phyloP scores from a whole-genome alignment of 306 rosid genomes.

The Ziziphus jujuba region DNA sequence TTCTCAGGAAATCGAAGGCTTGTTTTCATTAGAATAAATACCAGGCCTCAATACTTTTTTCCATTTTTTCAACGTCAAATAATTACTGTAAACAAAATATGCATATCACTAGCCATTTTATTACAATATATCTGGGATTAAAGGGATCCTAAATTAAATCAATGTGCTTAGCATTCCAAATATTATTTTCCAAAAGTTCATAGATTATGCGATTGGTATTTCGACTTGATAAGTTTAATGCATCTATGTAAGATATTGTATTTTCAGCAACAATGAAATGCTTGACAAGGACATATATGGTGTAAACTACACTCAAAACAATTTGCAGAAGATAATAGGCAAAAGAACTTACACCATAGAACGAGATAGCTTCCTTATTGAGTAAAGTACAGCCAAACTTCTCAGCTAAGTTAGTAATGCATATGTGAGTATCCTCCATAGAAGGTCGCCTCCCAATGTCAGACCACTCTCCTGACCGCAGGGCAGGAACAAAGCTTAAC shows the following conservation, averaged over 20 bases:
- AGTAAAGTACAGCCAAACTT: slow-evolving; percentile 46
- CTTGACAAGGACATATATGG: neutral
- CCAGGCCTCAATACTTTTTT: no score
- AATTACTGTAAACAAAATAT: no score
- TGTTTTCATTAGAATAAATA: no score
- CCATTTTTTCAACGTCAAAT: no score
- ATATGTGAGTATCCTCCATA: slow-evolving; percentile 93
- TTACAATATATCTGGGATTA: no score
- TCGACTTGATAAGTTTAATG: no score
- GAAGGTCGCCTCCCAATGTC: slow-evolving; percentile 69
- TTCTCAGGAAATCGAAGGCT: no score
- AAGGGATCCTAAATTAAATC: no score
- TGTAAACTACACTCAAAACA: slow-evolving; percentile 1
- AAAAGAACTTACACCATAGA: slow-evolving; percentile 77
- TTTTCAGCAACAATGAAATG: neutral
- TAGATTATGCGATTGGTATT: no score
- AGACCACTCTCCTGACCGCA: slow-evolving; percentile 95
- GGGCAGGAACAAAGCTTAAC: slow-evolving; percentile 50
- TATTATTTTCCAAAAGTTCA: no score
- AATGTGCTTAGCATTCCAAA: no score
- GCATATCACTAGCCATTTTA: no score
- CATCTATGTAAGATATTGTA: neutral
- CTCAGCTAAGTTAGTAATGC: slow-evolving; percentile 80
- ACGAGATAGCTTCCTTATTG: slow-evolving; percentile 64
- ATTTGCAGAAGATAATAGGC: slow-evolving; percentile 7